These are phyloP conservation scores for Taphrina populina DNA, from an alignment of 1,139 yeast genomes.

Conservation along the genomic window DNA sequence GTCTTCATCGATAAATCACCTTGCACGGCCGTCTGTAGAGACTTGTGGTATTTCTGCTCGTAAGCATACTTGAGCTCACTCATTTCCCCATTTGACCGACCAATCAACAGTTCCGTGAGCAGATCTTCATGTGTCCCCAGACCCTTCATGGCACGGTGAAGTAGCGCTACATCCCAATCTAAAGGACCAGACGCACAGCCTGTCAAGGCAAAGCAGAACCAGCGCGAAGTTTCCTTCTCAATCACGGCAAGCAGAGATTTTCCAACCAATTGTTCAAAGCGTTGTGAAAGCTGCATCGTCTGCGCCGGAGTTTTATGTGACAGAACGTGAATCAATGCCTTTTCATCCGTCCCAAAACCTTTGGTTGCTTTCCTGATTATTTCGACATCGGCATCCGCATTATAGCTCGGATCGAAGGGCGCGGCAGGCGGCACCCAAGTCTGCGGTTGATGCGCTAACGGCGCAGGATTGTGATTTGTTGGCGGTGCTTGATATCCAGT, in stretches of 20 bases:
- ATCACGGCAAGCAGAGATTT: slow-evolving; percentile 37
- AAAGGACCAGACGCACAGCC: slow-evolving; percentile 40
- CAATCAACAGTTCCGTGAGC: slow-evolving; percentile 39
- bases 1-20: slow-evolving; percentile 40
- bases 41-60: slow-evolving; percentile 36
- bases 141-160: slow-evolving; percentile 38
- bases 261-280: slow-evolving; percentile 38
- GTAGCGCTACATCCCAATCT: slow-evolving; percentile 38
- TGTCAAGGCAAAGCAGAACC: slow-evolving; percentile 38
- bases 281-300: slow-evolving; percentile 36
- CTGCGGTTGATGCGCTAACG: slow-evolving; percentile 27
- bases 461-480: not conserved
- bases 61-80: slow-evolving; percentile 39
- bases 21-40: slow-evolving; percentile 37
- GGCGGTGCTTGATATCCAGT: slow-evolving; percentile 2
- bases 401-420: slow-evolving; percentile 41
- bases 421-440: slow-evolving; percentile 31
- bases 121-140: slow-evolving; percentile 39
- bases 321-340: slow-evolving; percentile 37
- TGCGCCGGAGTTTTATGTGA: slow-evolving; percentile 38
- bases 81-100: slow-evolving; percentile 39
- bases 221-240: slow-evolving; percentile 38
- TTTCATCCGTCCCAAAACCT: slow-evolving; percentile 41
- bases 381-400: slow-evolving; percentile 38
- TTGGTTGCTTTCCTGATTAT: slow-evolving; percentile 39